Conservation (phyloP, 768 basidiomycete species). For the Calocera viscosa region DNA sequence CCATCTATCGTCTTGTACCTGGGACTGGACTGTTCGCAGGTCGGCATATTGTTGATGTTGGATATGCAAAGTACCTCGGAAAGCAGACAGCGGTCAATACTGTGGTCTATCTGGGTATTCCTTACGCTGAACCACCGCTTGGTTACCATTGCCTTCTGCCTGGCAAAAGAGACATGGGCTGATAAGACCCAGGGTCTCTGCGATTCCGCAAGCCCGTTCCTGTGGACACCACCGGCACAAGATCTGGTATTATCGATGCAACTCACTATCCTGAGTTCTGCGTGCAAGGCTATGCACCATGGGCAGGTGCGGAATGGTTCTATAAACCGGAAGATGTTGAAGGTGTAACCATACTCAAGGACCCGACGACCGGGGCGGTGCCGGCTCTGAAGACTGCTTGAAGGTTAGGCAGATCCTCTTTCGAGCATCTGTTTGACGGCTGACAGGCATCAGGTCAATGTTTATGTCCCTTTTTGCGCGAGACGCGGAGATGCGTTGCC, state of each 20-base stretch:
- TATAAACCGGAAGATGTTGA: no score
- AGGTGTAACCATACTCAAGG: no score
- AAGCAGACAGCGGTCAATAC: constrained; percentile 41
- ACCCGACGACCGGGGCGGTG: constrained; percentile 49
- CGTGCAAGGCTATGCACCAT: constrained; percentile 40
- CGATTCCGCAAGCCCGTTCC: constrained; percentile 39
- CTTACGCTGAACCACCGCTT: constrained; percentile 31
- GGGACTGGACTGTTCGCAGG: neutral
- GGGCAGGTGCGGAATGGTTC: no score
- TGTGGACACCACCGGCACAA: constrained; percentile 31
- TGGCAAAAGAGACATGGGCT: neutral
- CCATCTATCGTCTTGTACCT: neutral
- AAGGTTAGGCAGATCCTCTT: constrained; percentile 37
- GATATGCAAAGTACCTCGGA: constrained; percentile 47
- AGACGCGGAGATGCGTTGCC: constrained; percentile 22
- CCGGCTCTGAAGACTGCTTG: constrained; percentile 54
- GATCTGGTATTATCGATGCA: constrained; percentile 38
- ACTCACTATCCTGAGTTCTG: constrained; percentile 46
- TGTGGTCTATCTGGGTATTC: constrained; percentile 41
- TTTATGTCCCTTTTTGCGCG: neutral
- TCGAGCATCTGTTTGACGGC: neutral
- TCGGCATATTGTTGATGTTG: constrained; percentile 34
- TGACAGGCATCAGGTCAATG: neutral
- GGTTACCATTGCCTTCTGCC: constrained; percentile 14
- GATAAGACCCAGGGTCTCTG: neutral